These are phyloP conservation scores for Leccinum subatratum DNA, from an alignment of 1,284 basidiomycete species.

Conservation along the genomic window DNA sequence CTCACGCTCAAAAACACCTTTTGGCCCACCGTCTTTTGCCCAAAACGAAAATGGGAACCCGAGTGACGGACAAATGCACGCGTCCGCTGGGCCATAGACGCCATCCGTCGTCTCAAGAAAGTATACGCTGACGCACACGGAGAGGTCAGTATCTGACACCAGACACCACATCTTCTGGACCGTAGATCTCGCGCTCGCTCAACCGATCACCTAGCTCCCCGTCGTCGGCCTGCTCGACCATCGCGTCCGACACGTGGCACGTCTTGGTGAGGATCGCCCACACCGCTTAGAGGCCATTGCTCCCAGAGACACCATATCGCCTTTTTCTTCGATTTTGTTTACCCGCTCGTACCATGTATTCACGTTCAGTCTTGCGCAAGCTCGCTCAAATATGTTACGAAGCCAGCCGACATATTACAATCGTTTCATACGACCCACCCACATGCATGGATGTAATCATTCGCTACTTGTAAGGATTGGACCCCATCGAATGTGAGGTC, in stretches of 20 bases:
- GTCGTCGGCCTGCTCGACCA: constrained; percentile 64
- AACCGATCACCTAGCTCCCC: constrained; percentile 50
- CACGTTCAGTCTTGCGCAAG: constrained; percentile 72
- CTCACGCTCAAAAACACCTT: constrained; percentile 60
- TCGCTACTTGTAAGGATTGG: constrained; percentile 76
- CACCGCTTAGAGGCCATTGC: constrained; percentile 71
- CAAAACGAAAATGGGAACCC: constrained; percentile 63
- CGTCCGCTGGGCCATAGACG: constrained; percentile 70
- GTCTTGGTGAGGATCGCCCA: constrained; percentile 59
- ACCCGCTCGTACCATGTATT: constrained; percentile 77
- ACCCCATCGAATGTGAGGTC: constrained; percentile 81
- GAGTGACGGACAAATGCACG: constrained; percentile 65
- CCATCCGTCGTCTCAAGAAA: constrained; percentile 50
- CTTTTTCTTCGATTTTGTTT: constrained; percentile 85
- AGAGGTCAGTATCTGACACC: constrained; percentile 45
- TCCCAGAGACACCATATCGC: constrained; percentile 71
- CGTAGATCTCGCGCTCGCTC: background rate
- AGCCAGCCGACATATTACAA: constrained; percentile 73
- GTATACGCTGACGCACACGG: constrained; percentile 44
- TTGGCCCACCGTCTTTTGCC: constrained; percentile 82
- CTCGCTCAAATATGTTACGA: constrained; percentile 74
- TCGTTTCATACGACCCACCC: constrained; percentile 77
- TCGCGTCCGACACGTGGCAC: constrained; percentile 54
- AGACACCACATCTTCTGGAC: background rate
- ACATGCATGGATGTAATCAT: constrained; percentile 76